Base-by-base conservation (phyloP, 2,329 filamentous ascomycete species). In the Trichoderma koningiopsis region DNA sequence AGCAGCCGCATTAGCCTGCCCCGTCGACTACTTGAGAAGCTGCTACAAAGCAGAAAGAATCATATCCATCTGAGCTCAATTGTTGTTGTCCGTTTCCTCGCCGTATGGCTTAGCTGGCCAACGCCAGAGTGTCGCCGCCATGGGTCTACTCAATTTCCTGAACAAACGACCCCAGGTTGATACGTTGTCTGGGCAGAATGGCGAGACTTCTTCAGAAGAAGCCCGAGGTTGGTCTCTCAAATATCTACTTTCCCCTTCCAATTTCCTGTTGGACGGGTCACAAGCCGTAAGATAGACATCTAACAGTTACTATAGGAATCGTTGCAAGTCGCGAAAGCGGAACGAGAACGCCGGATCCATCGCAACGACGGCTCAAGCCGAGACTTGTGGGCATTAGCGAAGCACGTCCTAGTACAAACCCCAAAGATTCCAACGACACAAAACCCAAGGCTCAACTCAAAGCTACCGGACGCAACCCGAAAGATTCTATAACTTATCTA, bases 111-210 rank as follows among this genome's bases (percentile, higher is more conserved):
- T 62, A 63, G 58, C 57, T 35, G 29, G 49, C 40, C n/a, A 40
- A 58, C 14, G 22, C 53, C 37, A 61, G 57, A 49, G 29, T 37
- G 29, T 64, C 7, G 69, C 65, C 66, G 68, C 56, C 24, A 70
- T 70, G 69, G 69, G 69, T 56, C 35, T 70, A 13, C 66, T 68
- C 60, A 63, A 61, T 47, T 65, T 70, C 40, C 47, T 70, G 47
- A 65, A 22, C 29, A 70, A 62, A 61, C 63, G 66, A 47, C 66
- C 59, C n/a, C 59, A 66, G 24, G 69, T 22, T 37, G 69, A 70
- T 31, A 24, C 55, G 22, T 33, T 60, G 4, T 61, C 31, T 47
- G 55, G 27, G 2, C 59, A 47, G 27, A 70, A 16, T 29, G 29
- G 24, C 35, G 53, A 61, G 55, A 24, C 56, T 29, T 8, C 40